Percentiles rank a stretch among this genome's conserved stretches.
Conservation (phyloP, 192 early-diverging fungal genomes). For the Gamsiella multidivaricata region DNA sequence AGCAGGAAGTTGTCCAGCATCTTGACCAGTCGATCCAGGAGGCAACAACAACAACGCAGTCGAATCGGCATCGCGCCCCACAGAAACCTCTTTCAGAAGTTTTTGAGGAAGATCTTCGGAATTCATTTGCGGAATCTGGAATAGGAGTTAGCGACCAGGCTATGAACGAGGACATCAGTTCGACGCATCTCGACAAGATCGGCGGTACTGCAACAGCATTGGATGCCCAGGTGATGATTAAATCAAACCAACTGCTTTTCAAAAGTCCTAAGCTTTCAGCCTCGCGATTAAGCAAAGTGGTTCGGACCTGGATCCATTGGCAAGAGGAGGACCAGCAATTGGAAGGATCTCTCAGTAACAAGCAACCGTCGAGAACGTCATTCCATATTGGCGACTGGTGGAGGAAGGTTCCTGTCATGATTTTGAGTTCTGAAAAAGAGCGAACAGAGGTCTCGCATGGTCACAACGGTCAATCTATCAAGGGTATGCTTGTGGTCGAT, state of each 20-base stretch:
- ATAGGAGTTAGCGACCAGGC: background rate
- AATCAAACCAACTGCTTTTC: constrained; percentile 77
- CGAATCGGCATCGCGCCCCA: background rate
- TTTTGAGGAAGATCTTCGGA: constrained; percentile 38
- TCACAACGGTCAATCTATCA: background rate
- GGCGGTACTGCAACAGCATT: constrained; percentile 20
- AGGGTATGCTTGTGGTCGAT: constrained; percentile 34
- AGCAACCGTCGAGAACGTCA: background rate
- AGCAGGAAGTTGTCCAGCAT: constrained; percentile 15
- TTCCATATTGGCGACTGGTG: constrained; percentile 32
- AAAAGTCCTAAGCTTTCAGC: constrained; percentile 66
- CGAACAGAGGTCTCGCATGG: constrained; percentile 1
- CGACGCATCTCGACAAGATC: constrained; percentile 28
- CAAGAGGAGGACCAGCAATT: constrained; percentile 31
- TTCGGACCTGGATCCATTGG: constrained; percentile 52
- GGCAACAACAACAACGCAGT: background rate
- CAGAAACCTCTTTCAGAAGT: constrained; percentile 38
- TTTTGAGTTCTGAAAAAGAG: constrained; percentile 18
- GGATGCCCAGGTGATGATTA: constrained; percentile 64
- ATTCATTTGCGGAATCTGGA: constrained; percentile 37
- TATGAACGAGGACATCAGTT: background rate
- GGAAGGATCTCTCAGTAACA: background rate
- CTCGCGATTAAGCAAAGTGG: constrained; percentile 10
- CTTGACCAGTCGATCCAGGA: constrained; percentile 17
- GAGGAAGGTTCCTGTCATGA: constrained; percentile 48